Evolutionary conservation across 495 filamentous ascomycete genomes (phyloP), one percentile per base, ranked within the genome.

Genomic region (Podospora comata): DNA sequence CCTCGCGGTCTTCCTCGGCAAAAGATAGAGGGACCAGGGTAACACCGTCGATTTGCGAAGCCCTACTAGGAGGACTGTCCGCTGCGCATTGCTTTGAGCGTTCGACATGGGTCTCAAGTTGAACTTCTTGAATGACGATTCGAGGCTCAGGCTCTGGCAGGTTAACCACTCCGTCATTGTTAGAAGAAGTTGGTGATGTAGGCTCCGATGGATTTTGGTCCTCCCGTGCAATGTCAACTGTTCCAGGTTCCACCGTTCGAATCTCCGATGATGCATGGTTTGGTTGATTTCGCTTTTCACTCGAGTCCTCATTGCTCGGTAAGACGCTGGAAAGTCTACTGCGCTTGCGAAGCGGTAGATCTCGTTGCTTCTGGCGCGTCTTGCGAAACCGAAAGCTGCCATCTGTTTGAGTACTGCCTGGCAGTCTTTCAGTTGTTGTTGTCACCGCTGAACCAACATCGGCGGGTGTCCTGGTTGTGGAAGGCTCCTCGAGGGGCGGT

Each of bases 311-410:
- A 3, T 3, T 13, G 0, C 39, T 16, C 3, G 15, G 39, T 48
- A 48, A 5, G 6, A 48, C 39, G 39, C 39, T 16, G 13, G 39
- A 48, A 13, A 48, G 39, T 13, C 39, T 48, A 11, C 39, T 48
- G 39, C 39, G 9, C 39, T 48, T 48, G 39, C 39, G 39, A 11
- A 48, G 39, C 9, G 39, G 39, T 48, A 18, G 15, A 48, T 13
- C 13, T 48, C 9, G 39, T 48, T 48, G 39, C 20, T 44, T 44
- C 6, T 13, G 13, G 58, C 39, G 30, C n/a, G 58, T 28, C n/a
- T 20, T 61, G 32, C 64, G 67, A 70, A 72, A 77, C 19, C 70
- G 72, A 62, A 77, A 77, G 67, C 75, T 77, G 5, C 70, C 70
- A 57, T 75, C 75, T 0, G 60, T 76, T 13, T 69, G 75, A 34